Evolutionary conservation across 768 basidiomycete species (phyloP), one percentile per base, ranked within the genome.

Genomic region (Auricularia heimuer): DNA sequence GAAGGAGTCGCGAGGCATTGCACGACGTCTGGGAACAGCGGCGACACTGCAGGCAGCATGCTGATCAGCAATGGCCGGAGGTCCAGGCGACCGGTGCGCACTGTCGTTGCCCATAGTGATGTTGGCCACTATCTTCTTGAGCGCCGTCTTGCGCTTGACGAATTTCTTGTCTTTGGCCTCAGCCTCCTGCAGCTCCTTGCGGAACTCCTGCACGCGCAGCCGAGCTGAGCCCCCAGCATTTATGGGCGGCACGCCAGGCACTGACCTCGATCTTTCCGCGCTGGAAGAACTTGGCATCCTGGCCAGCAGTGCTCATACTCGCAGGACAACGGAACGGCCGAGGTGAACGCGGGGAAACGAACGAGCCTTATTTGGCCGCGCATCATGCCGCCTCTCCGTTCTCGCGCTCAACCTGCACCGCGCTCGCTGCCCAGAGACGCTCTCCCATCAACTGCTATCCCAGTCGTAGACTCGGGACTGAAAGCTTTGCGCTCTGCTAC

Each of bases 81-180:
- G 39, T 47, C 54, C 54, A 44, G 24, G 62, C 64, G 60, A 65
- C 61, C 68, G 64, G 42, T 70, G 66, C 66, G 65, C 74, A 97
- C 96, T 95, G 77, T 98, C 95, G 73, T 94, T 97, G 54, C 97
- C 97, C 95, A 99, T 98, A 3, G 97, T 99, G 75, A 98, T 98
- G 76, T 98, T 98, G 51, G 97, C 97, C 12, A 98, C 94, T 66
- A 98, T 89, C 80, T 95, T 96, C 83, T 99, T 98, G 70, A 98
- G 77, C 21, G 92, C 89, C 0, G 86, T 94, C 83, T 94, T 98
- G 71, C 94, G 85, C 77, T 95, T 95, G 69, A 85, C 78, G 69
- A 84, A 98, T 71, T 94, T 96, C 82, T 98, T 99, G 82, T 99
- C 97, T 77, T 97, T 97, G 68, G 88, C 81, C 74, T 94, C 93